Evolutionary conservation across 495 filamentous ascomycete species (phyloP).

Genomic region (Xylaria scruposa): DNA sequence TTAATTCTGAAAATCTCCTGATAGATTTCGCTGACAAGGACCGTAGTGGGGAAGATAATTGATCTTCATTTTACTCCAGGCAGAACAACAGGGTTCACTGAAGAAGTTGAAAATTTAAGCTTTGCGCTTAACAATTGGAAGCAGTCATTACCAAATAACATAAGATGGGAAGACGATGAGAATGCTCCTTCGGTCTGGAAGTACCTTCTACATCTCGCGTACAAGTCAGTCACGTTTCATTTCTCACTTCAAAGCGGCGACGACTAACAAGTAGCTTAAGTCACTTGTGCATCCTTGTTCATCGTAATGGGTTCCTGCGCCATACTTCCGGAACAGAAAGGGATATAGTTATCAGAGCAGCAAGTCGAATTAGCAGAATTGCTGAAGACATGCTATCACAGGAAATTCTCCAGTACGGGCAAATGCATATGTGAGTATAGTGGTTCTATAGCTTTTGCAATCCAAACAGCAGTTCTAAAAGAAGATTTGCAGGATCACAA

Average conservation of each 20-base stretch:
- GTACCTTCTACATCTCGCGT: not conserved
- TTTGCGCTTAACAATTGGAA: constrained; percentile 1
- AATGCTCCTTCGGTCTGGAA: not conserved
- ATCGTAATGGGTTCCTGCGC: not conserved
- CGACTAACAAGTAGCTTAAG: not conserved
- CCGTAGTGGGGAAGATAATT: not conserved
- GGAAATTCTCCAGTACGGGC: not conserved
- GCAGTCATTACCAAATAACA: not conserved
- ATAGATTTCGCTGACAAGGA: not conserved
- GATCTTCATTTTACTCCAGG: constrained; percentile 3
- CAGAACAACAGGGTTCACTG: not conserved
- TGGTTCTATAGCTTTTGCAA: not conserved
- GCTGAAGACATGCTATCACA: not conserved
- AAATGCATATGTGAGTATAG: constrained; percentile 1
- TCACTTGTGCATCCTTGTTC: not conserved
- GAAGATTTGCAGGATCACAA: not conserved
- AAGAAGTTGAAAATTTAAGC: constrained; percentile 4
- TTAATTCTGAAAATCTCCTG: not conserved
- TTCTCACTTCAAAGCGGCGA: not conserved
- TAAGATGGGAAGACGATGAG: constrained; percentile 1
- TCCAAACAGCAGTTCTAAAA: not conserved
- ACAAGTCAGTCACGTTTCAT: not conserved
- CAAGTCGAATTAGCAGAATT: constrained; percentile 6
- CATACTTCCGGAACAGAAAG: not conserved
- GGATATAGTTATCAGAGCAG: not conserved